Evolutionary conservation across 2,329 filamentous ascomycete genomes (phyloP), one percentile per base, ranked within the genome.

Genomic region (Rachicladosporium sp.): DNA sequence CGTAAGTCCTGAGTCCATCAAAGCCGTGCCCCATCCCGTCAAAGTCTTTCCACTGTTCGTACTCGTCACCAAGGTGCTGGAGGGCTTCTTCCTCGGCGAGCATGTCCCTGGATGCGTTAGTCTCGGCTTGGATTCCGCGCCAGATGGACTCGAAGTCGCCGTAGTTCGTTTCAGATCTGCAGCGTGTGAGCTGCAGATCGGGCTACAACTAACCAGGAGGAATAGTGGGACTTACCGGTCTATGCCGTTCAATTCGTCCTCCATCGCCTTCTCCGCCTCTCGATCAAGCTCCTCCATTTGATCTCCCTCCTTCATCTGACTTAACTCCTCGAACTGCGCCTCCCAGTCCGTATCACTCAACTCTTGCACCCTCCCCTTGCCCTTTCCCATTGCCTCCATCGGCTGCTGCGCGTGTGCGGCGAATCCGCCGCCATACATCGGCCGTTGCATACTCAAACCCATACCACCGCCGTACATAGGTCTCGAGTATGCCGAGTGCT

Each of bases 311-410:
- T 80, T 73, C 44, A 78, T 69, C 46, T 80, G 66, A 58, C 89
- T 85, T 58, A 95, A 79, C 62, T 91, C 78, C 42, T 86, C 83
- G 61, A 98, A 98, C 61, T 96, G 87, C 52, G 87, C 85, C 63
- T 96, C 89, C 91, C 91, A 96, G 56, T 93, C 82, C 55, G 81
- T 61, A 52, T 98, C 89, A 58, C 95, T 86, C 15, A 96, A 74
- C 65, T 96, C 91, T 9, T 96, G 80, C 65, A 96, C 75, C 29
- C 74, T 67, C 4, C 68, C 76, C 62, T 93, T 93, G 31, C 83
- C 88, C 60, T 96, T 96, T 43, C 82, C 84, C 15, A 38, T 35
- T 31, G 38, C 38, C 35, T 42, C 35, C 23, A 35, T 35, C n/a
- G 45, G 44, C 11, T 50, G 46, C 48, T 56, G 56, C 10, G 55